These are phyloP conservation scores for Marchantia paleacea DNA, from an alignment of 225 moss, liverwort and hornwort genomes.

Conservation along the genomic window DNA sequence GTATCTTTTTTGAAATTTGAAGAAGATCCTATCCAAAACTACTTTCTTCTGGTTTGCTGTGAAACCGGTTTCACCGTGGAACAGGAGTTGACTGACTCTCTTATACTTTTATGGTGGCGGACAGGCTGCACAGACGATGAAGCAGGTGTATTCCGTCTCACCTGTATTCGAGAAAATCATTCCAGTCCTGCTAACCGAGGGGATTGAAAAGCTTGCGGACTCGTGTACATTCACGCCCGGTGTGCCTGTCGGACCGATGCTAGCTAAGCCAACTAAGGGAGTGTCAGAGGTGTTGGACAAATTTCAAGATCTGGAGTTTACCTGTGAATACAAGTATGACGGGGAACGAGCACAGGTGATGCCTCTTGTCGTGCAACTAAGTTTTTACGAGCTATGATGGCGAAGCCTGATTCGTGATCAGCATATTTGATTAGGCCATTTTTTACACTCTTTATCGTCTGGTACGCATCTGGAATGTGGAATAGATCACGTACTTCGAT, in stretches of 20 bases:
- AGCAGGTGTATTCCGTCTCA: conserved; percentile 80
- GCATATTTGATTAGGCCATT: neutral
- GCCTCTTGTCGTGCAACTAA: neutral
- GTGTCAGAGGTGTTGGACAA: conserved; percentile 97
- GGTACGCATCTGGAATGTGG: neutral
- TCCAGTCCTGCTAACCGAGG: conserved; percentile 54
- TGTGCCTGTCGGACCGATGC: conserved; percentile 95
- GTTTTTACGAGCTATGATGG: neutral
- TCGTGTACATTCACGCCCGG: conserved; percentile 80
- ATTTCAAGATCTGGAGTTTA: conserved; percentile 89
- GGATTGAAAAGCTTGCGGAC: conserved; percentile 75
- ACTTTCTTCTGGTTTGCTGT: neutral
- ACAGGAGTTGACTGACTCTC: conserved; percentile 16
- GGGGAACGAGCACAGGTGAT: conserved; percentile 95
- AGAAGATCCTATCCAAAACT: neutral
- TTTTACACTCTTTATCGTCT: no score
- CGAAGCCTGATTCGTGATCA: neutral
- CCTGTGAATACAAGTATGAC: conserved; percentile 99
- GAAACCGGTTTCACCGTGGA: neutral
- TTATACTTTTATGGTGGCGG: conserved; percentile 20
- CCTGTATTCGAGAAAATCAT: conserved; percentile 87
- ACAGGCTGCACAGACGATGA: conserved; percentile 82
- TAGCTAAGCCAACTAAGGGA: conserved; percentile 96
- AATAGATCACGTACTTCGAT: neutral
- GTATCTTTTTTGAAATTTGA: neutral